Percentiles rank a stretch among this genome's conserved stretches.
These are phyloP conservation scores for Prototheca cutis DNA, from an alignment of 163 green algal species.

Conservation along the genomic window DNA sequence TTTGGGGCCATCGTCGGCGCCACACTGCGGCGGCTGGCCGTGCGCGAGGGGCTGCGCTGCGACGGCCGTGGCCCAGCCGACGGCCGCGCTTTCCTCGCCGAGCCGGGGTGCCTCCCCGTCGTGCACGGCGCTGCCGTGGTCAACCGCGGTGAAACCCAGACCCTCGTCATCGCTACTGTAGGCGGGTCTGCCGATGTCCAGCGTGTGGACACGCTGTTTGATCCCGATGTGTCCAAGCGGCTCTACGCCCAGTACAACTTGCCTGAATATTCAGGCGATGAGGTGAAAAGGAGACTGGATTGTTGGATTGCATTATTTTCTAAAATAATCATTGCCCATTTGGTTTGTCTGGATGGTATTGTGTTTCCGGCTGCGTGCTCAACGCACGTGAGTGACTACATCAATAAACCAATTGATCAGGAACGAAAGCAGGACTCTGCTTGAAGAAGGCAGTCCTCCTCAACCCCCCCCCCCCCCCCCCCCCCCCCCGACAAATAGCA, in stretches of 20 bases:
- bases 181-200: conserved; percentile 16
- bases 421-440: too few relatives aligned
- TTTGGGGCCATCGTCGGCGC: conserved; percentile 12
- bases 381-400: too few relatives aligned
- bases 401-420: too few relatives aligned
- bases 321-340: too few relatives aligned
- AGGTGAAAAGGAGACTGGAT: neutral
- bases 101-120: conserved; percentile 27
- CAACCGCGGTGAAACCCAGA: conserved; percentile 60
- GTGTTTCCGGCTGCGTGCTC: too few relatives aligned
- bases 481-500: too few relatives aligned
- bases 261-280: conserved; percentile 42
- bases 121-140: conserved; percentile 72
- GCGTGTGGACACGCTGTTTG: conserved; percentile 20
- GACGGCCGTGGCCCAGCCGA: conserved; percentile 35
- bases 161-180: conserved; percentile 43
- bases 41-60: conserved; percentile 22
- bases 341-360: too few relatives aligned
- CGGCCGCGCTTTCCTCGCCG: conserved; percentile 6
- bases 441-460: too few relatives aligned
- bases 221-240: conserved; percentile 21
- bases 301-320: too few relatives aligned
- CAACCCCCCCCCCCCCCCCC: too few relatives aligned
- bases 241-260: conserved; percentile 72
- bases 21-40: conserved; percentile 14